Evolutionary conservation across 2,329 filamentous ascomycete species (phyloP), one percentile per base, ranked within the genome.

Genomic region (Pseudofabraea citricarpa): DNA sequence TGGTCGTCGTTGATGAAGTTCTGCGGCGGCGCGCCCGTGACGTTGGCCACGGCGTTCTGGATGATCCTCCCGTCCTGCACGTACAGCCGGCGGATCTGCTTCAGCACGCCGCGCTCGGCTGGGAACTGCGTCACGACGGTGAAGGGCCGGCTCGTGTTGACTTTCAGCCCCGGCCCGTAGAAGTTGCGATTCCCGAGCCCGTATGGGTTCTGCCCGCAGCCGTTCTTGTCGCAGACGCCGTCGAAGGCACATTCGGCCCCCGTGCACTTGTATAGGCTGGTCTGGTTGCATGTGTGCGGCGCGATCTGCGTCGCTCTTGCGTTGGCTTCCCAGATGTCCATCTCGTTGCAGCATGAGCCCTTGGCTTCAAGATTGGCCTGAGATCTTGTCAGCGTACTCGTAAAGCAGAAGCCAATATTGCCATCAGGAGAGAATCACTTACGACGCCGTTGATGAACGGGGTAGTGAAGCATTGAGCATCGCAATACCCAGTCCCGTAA

Each of bases 261-360:
- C 20, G 20, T 20, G 6, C 35, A 36, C 8, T 8, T 22, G 19
- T 36, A 36, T 5, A 12, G 9, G 12, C 20, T 20, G 5, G 20
- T 20, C 4, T 19, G 16, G 6, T 13, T 66, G 66, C 77, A 81
- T 31, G 72, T 66, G 58, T 81, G 77, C 15, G 77, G 75, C 5
- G 77, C 81, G 52, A 71, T 68, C 22, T 77, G 77, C n/a, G 67
- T 71, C 13, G 76, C 72, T 56, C 75, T 68, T 44, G 65, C 70
- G 65, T 81, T 81, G 40, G 76, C 75, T 60, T 81, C 77, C 75
- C 76, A 80, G 59, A 80, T 71, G 54, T 84, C 80, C 73, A 85
- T 80, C 64, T 85, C 81, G 26, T 72, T 65, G 60, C 80, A 84
- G 72, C 81, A 83, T 31, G 77, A 67, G 50, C 80, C 80, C 38